A percentile compares a stretch with the other conserved stretches of the same genome.
Evolutionary conservation across 257 asterid species (phyloP).

Genomic region (Solanum piurae): DNA sequence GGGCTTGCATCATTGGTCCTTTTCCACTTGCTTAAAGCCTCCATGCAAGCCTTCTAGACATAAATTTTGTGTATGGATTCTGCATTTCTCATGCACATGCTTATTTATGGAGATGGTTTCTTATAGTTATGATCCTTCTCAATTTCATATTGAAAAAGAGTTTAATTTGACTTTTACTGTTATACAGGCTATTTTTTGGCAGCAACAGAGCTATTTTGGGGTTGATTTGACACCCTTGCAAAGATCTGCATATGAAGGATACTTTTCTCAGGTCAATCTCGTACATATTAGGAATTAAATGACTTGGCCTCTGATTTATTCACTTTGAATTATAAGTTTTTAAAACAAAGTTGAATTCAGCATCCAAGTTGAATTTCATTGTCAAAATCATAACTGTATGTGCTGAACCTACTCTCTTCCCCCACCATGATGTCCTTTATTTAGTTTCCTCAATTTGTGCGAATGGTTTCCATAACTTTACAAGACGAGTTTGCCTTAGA

Average conservation of each 20-base stretch:
- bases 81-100: not conserved
- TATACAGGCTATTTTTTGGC: conserved; percentile 96
- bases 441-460: not conserved
- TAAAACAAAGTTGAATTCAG: not conserved
- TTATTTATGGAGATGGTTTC: not conserved
- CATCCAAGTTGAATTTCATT: not conserved
- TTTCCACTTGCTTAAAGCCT: not conserved
- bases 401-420: not conserved
- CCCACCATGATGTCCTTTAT: not conserved
- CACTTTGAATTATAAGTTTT: not conserved
- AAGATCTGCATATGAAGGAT: conserved; percentile 92
- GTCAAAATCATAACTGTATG: not conserved
- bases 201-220: conserved; percentile 88
- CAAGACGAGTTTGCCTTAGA: not conserved
- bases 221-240: conserved; percentile 84
- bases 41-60: not conserved
- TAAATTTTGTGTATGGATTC: not conserved
- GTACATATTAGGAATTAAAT: not conserved
- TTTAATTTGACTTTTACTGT: conserved; percentile 14
- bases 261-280: conserved; percentile 84
- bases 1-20: not conserved
- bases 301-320: not conserved
- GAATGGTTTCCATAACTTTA: not conserved
- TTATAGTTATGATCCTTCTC: not conserved
- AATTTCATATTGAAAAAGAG: not conserved